A percentile compares a stretch with the other conserved stretches of the same genome.
Conservation (phyloP, 495 filamentous ascomycete species). For the Trypethelium eluteriae region DNA sequence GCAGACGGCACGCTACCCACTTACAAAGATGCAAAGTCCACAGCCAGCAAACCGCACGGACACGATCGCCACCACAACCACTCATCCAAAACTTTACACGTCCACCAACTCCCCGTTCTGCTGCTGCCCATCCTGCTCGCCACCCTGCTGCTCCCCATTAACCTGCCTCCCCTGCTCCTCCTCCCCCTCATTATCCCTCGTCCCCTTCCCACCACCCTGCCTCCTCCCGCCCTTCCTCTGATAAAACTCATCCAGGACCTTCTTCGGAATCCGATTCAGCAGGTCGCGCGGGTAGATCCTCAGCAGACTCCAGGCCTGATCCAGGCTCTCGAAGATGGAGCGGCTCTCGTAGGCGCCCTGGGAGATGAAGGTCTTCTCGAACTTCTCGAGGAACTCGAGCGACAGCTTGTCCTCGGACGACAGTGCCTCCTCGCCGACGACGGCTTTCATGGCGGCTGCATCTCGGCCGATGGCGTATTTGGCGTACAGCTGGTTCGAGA, state of each 20-base stretch:
- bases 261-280: slow-evolving; percentile 93
- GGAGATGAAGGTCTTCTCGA: slow-evolving; percentile 85
- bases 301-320: slow-evolving; percentile 91
- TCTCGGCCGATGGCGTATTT: slow-evolving; percentile 99
- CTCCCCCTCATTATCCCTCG: slow-evolving; percentile 55
- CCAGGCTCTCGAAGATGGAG: slow-evolving; percentile 82
- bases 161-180: slow-evolving; percentile 47
- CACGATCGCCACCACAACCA: neutral
- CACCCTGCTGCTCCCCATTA: slow-evolving; percentile 22
- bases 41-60: neutral
- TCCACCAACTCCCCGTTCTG: slow-evolving; percentile 40
- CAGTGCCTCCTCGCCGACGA: slow-evolving; percentile 95
- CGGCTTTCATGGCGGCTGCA: slow-evolving; percentile 97
- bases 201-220: slow-evolving; percentile 50
- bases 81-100: slow-evolving; percentile 20
- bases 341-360: slow-evolving; percentile 89
- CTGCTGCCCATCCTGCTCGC: slow-evolving; percentile 30
- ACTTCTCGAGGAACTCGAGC: slow-evolving; percentile 96
- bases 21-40: slow-evolving; percentile 2
- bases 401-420: slow-evolving; percentile 95
- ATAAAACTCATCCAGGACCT: slow-evolving; percentile 89
- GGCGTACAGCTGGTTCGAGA: slow-evolving; percentile 98
- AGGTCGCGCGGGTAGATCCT: slow-evolving; percentile 95
- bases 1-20: neutral
- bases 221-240: slow-evolving; percentile 45